Conservation (phyloP, 352 stramenopile species). For the Blastocystis sp. region DNA sequence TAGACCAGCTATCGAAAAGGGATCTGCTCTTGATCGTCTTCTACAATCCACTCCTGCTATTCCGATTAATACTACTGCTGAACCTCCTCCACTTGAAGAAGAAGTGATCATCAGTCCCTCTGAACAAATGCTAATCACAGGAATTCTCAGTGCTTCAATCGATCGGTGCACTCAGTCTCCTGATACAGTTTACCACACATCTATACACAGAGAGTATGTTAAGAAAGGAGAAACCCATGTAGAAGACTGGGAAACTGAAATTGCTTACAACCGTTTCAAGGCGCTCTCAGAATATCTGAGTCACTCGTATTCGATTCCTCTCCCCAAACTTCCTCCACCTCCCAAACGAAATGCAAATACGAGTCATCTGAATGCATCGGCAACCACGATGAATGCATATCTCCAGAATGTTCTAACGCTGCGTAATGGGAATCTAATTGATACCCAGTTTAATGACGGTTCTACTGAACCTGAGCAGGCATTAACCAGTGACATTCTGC, state of each 20-base stretch:
- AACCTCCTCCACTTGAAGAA: neutral
- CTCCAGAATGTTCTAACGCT: neutral
- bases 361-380: neutral
- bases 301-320: neutral
- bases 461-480: neutral
- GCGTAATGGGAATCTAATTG: neutral
- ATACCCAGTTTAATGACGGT: neutral
- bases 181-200: neutral
- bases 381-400: neutral
- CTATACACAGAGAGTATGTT: neutral
- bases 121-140: constrained; percentile 4
- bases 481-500: neutral
- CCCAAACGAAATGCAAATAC: neutral
- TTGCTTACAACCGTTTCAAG: constrained; percentile 11
- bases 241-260: neutral
- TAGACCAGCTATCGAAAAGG: neutral
- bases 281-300: neutral
- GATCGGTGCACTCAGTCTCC: neutral
- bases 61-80: neutral
- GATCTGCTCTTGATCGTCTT: constrained; percentile 6
- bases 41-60: neutral
- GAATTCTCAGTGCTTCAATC: neutral
- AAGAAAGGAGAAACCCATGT: neutral
- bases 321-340: neutral
- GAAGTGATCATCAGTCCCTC: neutral